Evolutionary conservation across 1,284 basidiomycete species (phyloP), one percentile per base, ranked within the genome.

Genomic region (Trametes pubescens): DNA sequence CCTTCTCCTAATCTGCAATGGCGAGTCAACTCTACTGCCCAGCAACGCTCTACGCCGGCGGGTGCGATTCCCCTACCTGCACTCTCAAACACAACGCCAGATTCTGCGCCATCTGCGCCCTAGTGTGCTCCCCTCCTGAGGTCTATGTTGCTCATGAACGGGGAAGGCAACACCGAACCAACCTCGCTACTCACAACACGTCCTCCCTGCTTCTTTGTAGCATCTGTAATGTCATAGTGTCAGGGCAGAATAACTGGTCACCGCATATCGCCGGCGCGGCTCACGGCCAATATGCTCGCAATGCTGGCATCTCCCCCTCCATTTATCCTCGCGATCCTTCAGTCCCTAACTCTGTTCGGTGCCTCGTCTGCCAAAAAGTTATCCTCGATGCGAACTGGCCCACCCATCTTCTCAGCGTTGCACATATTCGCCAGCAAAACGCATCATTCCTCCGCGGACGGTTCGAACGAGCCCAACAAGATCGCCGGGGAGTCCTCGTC

Each of bases 401-500:
- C 5, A 24, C 47, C 24, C 61, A 65, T 34, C 22, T 65, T 5
- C 4, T 16, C 1, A 57, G 62, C 22, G 51, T 34, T 0, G 9
- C 34, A 0, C 69, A 71, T 24, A 32, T 43, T 1, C 53, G 44
- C 56, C 62, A 60, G 10, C 34, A 56, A 46, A 13, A 66, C 51
- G 51, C 47, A 18, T 51, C 61, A 24, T 0, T 71, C 61, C 48
- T 64, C 57, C 21, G 66, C 26, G 69, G 72, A 0, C 69, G 69
- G 2, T 66, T 73, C 29, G 75, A 74, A 70, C 75, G 61, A 40
- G 72, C 73, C 1, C 65, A 71, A 35, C 70, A 65, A 40, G 67
- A 76, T 55, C 74, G 73, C 47, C 72, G 75, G 43, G 74, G 74
- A 0, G 59, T 75, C 11, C 49, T 40, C 18, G 66, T 76, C 0